Evolutionary conservation across 768 basidiomycete species (phyloP), one percentile per base, ranked within the genome.

Genomic region (Agrocybe praecox): DNA sequence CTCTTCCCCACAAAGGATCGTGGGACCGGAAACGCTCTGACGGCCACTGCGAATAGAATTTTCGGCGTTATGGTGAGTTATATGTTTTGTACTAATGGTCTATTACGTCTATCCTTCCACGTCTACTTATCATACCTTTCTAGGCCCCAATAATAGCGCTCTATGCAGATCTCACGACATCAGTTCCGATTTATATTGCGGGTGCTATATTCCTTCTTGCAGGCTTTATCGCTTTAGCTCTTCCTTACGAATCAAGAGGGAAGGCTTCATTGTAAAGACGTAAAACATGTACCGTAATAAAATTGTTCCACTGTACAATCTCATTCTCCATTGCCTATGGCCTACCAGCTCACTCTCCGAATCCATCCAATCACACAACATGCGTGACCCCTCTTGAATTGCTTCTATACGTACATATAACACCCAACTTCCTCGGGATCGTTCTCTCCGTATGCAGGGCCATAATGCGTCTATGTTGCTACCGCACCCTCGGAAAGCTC

Each of bases 241-340:
- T 92, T 19, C 90, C 90, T 0, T 89, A 84, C 57, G 89, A 92
- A 67, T 82, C 88, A 0, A 71, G 83, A 59, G 89, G 89, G 24
- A 86, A 80, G 65, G 84, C 83, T 23, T 86, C 86, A 46, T 78
- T 88, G 59, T 89, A 46, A 32, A 12, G n/a, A 6, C 36, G 36
- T 14, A 12, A 6, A 6, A 40, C 5, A 15, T n/a, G 14, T 6
- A n/a, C 6, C 6, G 36, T 40, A 15, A 14, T 3, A n/a, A 40
- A 5, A 40, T n/a, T 14, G 36, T 40, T n/a, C n/a, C n/a, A n/a
- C n/a, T n/a, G n/a, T n/a, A n/a, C 36, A 5, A 6, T 40, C 12
- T 40, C 36, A 14, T 40, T 12, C 12, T 40, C 12, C 36, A n/a
- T 5, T 40, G 4, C n/a, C 14, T 40, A 3, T 14, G n/a, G 3